Conservation (phyloP, 176 grass and related monocot species). For the Luzula sylvatica region DNA sequence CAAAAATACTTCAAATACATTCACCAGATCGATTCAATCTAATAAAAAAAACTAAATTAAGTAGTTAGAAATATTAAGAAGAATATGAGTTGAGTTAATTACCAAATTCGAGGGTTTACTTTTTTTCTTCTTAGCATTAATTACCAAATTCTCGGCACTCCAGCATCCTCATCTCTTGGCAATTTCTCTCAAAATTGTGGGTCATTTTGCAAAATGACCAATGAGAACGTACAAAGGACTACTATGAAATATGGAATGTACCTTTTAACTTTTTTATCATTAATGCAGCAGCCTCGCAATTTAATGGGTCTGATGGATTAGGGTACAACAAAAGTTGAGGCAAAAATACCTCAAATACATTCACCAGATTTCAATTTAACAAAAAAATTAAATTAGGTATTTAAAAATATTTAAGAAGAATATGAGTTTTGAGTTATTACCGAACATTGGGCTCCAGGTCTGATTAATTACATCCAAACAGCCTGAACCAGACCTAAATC, state of each 20-base stretch:
- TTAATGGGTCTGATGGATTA: conserved; percentile 92
- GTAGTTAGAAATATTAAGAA: background rate
- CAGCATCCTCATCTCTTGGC: conserved; percentile 58
- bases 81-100: too few species aligned
- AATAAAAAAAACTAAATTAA: conserved; percentile 2
- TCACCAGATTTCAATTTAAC: conserved; percentile 43
- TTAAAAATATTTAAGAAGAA: background rate
- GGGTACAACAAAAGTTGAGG: conserved; percentile 90
- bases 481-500: conserved; percentile 90
- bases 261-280: conserved; percentile 99
- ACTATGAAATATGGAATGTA: conserved; percentile 19
- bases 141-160: conserved; percentile 35
- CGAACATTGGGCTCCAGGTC: conserved; percentile 99
- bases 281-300: conserved; percentile 87
- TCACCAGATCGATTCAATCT: conserved; percentile 61
- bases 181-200: conserved; percentile 65
- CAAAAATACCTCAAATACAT: conserved; percentile 95
- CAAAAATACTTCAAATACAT: conserved; percentile 94
- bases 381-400: conserved; percentile 5
- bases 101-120: conserved; percentile 9
- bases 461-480: conserved; percentile 99
- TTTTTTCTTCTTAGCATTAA: background rate
- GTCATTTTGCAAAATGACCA: background rate
- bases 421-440: conserved; percentile 27
- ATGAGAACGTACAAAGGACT: background rate